Base-by-base conservation (phyloP, 495 filamentous ascomycete genomes). In the Tuber aestivum region DNA sequence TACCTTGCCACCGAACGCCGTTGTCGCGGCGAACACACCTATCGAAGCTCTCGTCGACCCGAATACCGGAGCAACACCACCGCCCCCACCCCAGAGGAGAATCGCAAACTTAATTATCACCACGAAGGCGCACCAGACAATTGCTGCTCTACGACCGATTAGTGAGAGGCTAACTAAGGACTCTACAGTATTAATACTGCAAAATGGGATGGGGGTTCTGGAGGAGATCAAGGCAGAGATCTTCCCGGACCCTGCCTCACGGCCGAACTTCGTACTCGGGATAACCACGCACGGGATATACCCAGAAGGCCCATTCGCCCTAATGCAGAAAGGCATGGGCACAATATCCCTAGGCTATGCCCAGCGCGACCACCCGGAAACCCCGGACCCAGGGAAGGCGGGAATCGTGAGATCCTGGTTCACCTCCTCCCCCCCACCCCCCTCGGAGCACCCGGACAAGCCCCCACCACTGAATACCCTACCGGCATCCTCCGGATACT, bases 51-150 rank as follows among this genome's bases (percentile, higher is more conserved):
- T 71, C 45, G 56, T 35, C 14, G 37, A 74, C 40, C 84, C 84
- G 7, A 80, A 81, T 14, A 79, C 81, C 44, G 71, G 78, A 44
- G 40, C 56, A 42, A 73, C 72, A 41, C 61, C 71, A 50, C 70
- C 70, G 7, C 48, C 42, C 69, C 71, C 73, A 38, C 50, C 56
- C 27, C 56, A 65, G 56, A 27, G 12, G 14, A 65, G 12, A 7
- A 94, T 99, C 74, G 85, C 91, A 69, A 91, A 93, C 81, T 86
- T 98, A 45, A 89, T 99, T 71, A 86, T 98, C 38, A 89, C 91
- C 3, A 87, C 88, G 18, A 89, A 93, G 77, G 86, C 90, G 0
- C 84, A 87, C 9, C 78, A 88, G 42, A 91, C 89, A 0, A 78
- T 89, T 16, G 78, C 85, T 3, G 90, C 90, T 3, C 80, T 98